These are phyloP conservation scores for Trametes pubescens DNA, from an alignment of 1,284 basidiomycete genomes.

Conservation along the genomic window DNA sequence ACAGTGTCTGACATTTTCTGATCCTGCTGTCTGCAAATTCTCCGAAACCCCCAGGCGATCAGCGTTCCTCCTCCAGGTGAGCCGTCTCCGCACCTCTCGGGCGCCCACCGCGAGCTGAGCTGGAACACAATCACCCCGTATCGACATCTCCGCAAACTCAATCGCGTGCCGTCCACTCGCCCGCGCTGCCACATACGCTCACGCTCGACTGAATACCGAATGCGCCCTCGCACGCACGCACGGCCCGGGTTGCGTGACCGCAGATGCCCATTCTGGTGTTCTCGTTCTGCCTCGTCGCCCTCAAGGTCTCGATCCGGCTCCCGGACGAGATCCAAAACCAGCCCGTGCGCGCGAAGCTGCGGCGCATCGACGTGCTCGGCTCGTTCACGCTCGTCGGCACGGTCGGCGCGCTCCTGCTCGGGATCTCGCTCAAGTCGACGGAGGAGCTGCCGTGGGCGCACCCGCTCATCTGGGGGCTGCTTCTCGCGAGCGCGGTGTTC, in stretches of 20 bases:
- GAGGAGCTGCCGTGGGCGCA: conserved; percentile 83
- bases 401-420: conserved; percentile 80
- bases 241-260: conserved; percentile 2
- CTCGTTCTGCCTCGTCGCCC: conserved; percentile 71
- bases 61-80: conserved; percentile 75
- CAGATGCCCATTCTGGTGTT: conserved; percentile 80
- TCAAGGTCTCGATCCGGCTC: conserved; percentile 78
- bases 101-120: conserved; percentile 25
- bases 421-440: conserved; percentile 81
- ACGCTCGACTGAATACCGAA: background rate
- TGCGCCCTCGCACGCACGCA: conserved; percentile 3
- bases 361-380: conserved; percentile 85
- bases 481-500: conserved; percentile 63
- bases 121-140: conserved; percentile 26
- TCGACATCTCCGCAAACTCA: conserved; percentile 27
- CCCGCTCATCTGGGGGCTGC: conserved; percentile 72
- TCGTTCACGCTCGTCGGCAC: conserved; percentile 79
- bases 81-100: conserved; percentile 24
- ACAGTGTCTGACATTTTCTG: conserved; percentile 26
- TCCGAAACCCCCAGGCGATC: conserved; percentile 57
- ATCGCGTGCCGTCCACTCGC: conserved; percentile 18
- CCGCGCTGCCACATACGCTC: background rate
- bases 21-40: conserved; percentile 27
- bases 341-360: conserved; percentile 67
- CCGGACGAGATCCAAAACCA: conserved; percentile 68